Base-by-base conservation (phyloP, 768 basidiomycete species). In the Boletus rex-veris region DNA sequence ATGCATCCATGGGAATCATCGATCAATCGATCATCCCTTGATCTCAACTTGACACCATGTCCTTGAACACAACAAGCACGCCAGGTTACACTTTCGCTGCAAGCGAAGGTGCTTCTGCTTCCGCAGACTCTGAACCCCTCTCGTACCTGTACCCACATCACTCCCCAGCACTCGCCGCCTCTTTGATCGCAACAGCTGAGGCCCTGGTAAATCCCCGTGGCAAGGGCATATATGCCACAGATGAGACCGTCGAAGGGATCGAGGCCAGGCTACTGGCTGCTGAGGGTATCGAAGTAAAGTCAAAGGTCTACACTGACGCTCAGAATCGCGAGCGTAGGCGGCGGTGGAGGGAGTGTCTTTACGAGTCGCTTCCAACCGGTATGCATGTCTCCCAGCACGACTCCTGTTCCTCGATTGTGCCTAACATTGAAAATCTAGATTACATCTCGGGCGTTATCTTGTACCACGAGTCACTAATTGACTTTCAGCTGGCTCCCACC, bases 141-240 rank as follows among this genome's bases (percentile, higher is more conserved):
- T 59, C 74, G 36, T 72, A 73, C 48, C 62, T 79, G 11, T 69
- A 73, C 42, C 71, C 77, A 11, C 64, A 72, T 60, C 76, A 78
- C 53, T 73, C 74, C 16, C 65, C 71, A 11, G 66, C 69, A 36
- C 71, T 76, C 24, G 76, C 77, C 5, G 62, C 71, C 42, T 72
- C 75, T 53, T 64, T 81, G 52, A 76, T 80, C 42, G 63, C 65
- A 12, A 76, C 73, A 4, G 79, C 80, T 9, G 65, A 70, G 19
- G 73, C 74, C 7, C 62, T 80, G 24, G 79, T 81, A 4, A 66
- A 75, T 58, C 75, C 77, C 26, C 73, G 72, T 16, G 79, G 78
- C 31, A 79, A 75, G 64, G 80, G 79, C 5, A 76, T 81, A 30
- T 81, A 81, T 49, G 80, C 80, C 11, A 80, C 80, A 9, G 80